Base-by-base conservation (phyloP, 1,139 yeast species). In the Scheffersomyces segobiensis region DNA sequence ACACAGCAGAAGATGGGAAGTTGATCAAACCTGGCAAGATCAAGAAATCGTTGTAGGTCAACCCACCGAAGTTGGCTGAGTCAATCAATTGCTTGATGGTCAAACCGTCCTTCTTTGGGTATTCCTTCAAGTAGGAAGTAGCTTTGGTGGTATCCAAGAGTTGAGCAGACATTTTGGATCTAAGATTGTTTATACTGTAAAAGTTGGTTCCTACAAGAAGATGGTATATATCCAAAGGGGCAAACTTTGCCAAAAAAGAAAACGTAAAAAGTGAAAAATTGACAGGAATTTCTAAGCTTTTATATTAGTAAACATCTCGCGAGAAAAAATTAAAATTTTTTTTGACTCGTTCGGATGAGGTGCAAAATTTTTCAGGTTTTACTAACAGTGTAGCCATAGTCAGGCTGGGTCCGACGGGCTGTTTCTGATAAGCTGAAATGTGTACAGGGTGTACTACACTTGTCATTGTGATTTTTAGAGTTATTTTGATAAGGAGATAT, bases 21-120 rank as follows among this genome's bases (percentile, higher is more conserved):
- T 87, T 87, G 71, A 95, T 91, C 80, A 92, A 91, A 64, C 98
- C 98, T 65, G 99, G 99, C 72, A 95, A 86, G 67, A 95, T 85
- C 76, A 95, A 85, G 76, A 95, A 91, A 80, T 95, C 99, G 72
- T 95, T 96, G 82, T 96, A 95, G 64, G 99, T 95, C 72, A 95
- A 86, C 60, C 99, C 99, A 75, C 99, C 99, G 78, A 96, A 89
- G 69, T 81, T 78, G 67, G 86, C 80, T 56, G 98, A 92, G 80
- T 95, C 97, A 89, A 96, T 91, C 78, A 95, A 86, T 67, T 91
- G 85, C 61, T 85, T 81, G 70, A 91, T 89, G 65, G 91, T 88
- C 67, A 95, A 85, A 63, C 99, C 99, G 76, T 95, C 99, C 73
- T 84, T 87, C 67, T 80, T 75, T 62, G 84, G 67, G 82, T 91